Evolutionary conservation across 1,139 yeast species (phyloP).

Genomic region (Zygosaccharomyces pseudobailii): DNA sequence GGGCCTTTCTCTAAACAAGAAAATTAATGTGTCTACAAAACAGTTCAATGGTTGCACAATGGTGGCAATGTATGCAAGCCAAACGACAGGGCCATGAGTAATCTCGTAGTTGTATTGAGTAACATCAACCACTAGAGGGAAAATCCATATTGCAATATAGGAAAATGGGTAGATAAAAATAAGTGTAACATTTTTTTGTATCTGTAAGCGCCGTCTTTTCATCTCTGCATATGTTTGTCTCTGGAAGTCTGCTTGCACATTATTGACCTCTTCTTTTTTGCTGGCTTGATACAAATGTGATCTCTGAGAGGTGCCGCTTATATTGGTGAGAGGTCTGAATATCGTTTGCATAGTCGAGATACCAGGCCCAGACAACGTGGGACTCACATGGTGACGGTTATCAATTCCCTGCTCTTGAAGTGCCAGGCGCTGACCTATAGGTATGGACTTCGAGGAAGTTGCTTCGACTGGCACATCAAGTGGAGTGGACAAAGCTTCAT

Average conservation of each 20-base stretch:
- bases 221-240: constrained; percentile 56
- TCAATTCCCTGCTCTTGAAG: background rate
- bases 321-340: background rate
- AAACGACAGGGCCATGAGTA: constrained; percentile 48
- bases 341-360: background rate
- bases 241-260: constrained; percentile 43
- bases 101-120: constrained; percentile 52
- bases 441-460: background rate
- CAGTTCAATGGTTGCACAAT: constrained; percentile 81
- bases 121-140: constrained; percentile 70
- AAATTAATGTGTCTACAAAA: constrained; percentile 69
- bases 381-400: background rate
- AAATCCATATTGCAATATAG: constrained; percentile 72
- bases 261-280: constrained; percentile 8
- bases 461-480: background rate
- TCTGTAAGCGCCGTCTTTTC: constrained; percentile 55
- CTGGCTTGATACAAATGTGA: background rate
- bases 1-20: constrained; percentile 72
- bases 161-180: constrained; percentile 83
- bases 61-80: constrained; percentile 65
- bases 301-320: background rate
- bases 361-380: background rate
- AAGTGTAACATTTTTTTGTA: constrained; percentile 72
- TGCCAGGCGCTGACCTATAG: background rate
- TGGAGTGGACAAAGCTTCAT: background rate